These are phyloP conservation scores for Schizothecium vesticola DNA, from an alignment of 495 filamentous ascomycete species.

Conservation along the genomic window DNA sequence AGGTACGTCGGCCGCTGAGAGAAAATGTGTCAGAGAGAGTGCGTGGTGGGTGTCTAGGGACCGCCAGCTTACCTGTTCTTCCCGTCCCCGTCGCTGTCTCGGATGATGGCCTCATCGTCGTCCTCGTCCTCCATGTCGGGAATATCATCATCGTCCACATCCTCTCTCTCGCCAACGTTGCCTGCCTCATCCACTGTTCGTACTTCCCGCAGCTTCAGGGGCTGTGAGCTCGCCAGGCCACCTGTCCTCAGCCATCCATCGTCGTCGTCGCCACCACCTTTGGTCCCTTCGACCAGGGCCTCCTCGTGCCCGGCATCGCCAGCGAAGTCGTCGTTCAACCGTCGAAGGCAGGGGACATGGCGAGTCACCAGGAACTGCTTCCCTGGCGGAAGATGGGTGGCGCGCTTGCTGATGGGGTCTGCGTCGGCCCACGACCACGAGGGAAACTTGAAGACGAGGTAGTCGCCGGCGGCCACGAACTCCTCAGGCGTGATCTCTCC, in stretches of 20 bases:
- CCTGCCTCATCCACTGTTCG: conserved; percentile 78
- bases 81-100: conserved; percentile 58
- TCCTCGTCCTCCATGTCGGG: conserved; percentile 99
- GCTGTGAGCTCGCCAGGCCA: conserved; percentile 65
- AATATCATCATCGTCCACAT: conserved; percentile 79
- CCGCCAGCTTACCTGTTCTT: conserved; percentile 54
- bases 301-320: conserved; percentile 82
- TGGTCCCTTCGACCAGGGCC: conserved; percentile 67
- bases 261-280: conserved; percentile 57
- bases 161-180: conserved; percentile 67
- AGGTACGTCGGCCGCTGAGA: conserved; percentile 74
- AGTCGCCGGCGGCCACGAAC: conserved; percentile 93
- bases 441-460: conserved; percentile 98
- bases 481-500: conserved; percentile 97
- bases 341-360: conserved; percentile 84
- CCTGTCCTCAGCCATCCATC: conserved; percentile 90
- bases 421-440: conserved; percentile 98
- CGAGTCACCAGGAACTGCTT: conserved; percentile 97
- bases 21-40: conserved; percentile 7
- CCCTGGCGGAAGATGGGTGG: conserved; percentile 72
- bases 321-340: conserved; percentile 89
- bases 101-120: conserved; percentile 94
- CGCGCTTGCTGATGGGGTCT: conserved; percentile 68
- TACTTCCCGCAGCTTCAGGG: conserved; percentile 71
- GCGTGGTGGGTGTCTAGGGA: background rate